These are phyloP conservation scores for Globisporangium rhizosaccharum DNA, from an alignment of 352 stramenopile genomes.

Conservation along the genomic window DNA sequence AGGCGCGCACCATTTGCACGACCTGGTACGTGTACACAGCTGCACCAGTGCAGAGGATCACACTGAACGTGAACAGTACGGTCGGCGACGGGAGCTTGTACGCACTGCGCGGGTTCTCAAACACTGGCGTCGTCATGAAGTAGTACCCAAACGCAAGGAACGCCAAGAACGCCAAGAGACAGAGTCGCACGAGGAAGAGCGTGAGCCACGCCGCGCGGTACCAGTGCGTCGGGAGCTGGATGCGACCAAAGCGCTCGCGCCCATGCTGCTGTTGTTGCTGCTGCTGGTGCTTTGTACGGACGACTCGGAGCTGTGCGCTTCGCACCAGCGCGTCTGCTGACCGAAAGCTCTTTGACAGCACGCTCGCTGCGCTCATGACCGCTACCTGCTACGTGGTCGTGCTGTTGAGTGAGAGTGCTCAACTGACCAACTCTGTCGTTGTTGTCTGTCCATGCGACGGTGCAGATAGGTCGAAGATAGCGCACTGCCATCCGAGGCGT, in stretches of 20 bases:
- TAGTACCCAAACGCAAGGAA: not conserved
- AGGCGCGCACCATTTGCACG: not conserved
- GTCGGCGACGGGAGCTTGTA: not conserved
- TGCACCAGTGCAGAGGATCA: not conserved
- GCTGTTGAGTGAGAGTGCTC: too few species aligned
- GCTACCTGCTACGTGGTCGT: too few species aligned
- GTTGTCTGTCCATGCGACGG: too few species aligned
- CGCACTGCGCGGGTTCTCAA: not conserved
- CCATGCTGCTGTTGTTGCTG: not conserved
- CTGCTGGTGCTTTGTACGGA: not conserved
- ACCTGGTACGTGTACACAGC: not conserved
- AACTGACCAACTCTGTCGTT: too few species aligned
- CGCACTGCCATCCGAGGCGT: too few species aligned
- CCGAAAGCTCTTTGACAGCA: too few species aligned
- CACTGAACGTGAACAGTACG: not conserved
- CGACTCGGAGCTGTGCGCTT: not conserved
- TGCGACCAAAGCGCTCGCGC: not conserved
- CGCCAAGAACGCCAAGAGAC: not conserved
- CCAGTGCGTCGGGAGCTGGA: not conserved
- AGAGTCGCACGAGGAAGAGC: not conserved
- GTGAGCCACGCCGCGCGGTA: not conserved
- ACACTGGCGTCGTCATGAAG: slow-evolving; percentile 1
- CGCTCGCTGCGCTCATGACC: too few species aligned
- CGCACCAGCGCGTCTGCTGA: not conserved
- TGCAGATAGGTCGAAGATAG: too few species aligned